Evolutionary conservation across 2,329 filamentous ascomycete species (phyloP).

Genomic region (Aplosporella prunicola): DNA sequence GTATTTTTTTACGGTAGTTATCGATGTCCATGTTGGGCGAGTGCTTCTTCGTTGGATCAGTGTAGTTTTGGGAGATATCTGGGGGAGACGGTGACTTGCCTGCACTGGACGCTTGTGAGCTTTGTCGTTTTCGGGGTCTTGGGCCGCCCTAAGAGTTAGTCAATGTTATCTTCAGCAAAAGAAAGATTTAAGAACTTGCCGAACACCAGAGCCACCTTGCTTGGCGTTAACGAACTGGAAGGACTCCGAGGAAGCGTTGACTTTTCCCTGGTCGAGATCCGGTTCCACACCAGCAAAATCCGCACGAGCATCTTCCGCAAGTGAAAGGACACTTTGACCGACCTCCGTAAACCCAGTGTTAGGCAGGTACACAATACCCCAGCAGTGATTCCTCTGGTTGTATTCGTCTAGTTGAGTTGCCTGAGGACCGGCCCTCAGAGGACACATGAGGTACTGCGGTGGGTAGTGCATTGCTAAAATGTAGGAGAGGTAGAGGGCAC

Average conservation of each 20-base stretch:
- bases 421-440: constrained; percentile 22
- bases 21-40: constrained; percentile 5
- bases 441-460: constrained; percentile 26
- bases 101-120: too few relatives aligned
- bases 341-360: constrained; percentile 15
- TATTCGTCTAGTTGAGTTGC: constrained; percentile 21
- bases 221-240: constrained; percentile 9
- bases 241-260: constrained; percentile 1
- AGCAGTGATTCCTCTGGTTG: constrained; percentile 17
- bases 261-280: background rate
- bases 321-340: constrained; percentile 10
- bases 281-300: constrained; percentile 6
- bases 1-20: constrained; percentile 28
- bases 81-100: too few relatives aligned
- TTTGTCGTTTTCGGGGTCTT: too few relatives aligned
- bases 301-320: constrained; percentile 7
- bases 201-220: constrained; percentile 3
- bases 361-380: constrained; percentile 27
- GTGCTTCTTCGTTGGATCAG: constrained; percentile 6
- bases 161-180: too few relatives aligned
- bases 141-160: too few relatives aligned
- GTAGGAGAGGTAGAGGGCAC: constrained; percentile 33
- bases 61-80: too few relatives aligned
- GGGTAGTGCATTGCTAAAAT: constrained; percentile 30
- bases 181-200: background rate